Conservation (phyloP, 306 rosid species). For the Lithocarpus polystachyus region DNA sequence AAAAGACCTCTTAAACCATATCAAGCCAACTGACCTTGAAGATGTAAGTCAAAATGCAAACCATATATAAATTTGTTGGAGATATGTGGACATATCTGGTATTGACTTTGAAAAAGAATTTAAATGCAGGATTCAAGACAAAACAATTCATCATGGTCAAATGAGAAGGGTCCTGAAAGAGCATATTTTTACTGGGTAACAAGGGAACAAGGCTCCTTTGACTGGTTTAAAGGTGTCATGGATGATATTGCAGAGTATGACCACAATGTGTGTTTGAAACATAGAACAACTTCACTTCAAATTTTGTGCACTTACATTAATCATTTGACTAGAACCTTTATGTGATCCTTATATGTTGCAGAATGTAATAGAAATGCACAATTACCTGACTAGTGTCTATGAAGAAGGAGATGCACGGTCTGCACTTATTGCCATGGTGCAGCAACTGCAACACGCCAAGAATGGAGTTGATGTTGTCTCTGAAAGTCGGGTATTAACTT, state of each 20-base stretch:
- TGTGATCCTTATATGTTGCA: constrained; percentile 37
- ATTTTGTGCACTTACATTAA: background rate
- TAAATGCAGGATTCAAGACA: constrained; percentile 19
- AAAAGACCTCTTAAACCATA: constrained; percentile 67
- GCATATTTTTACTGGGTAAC: constrained; percentile 97
- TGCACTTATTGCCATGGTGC: constrained; percentile 83
- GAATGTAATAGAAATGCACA: constrained; percentile 90
- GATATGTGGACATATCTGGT: background rate
- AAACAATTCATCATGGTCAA: constrained; percentile 1
- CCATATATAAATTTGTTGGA: background rate
- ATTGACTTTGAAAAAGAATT: constrained; percentile 13
- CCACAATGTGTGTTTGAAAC: constrained; percentile 47
- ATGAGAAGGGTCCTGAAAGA: constrained; percentile 56
- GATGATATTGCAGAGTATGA: constrained; percentile 85
- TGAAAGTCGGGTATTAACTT: constrained; percentile 66
- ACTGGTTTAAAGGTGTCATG: constrained; percentile 99
- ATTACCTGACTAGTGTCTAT: constrained; percentile 81
- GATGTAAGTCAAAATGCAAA: constrained; percentile 37
- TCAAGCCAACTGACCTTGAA: constrained; percentile 25
- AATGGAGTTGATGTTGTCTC: constrained; percentile 89
- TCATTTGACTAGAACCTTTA: constrained; percentile 1
- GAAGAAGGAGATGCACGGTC: constrained; percentile 96
- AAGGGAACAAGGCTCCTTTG: constrained; percentile 91
- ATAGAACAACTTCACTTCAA: background rate
- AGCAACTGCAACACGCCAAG: constrained; percentile 79